phyloP scores from a whole-genome alignment of 2,329 filamentous ascomycete genomes.

The Colletotrichum somersetense region DNA sequence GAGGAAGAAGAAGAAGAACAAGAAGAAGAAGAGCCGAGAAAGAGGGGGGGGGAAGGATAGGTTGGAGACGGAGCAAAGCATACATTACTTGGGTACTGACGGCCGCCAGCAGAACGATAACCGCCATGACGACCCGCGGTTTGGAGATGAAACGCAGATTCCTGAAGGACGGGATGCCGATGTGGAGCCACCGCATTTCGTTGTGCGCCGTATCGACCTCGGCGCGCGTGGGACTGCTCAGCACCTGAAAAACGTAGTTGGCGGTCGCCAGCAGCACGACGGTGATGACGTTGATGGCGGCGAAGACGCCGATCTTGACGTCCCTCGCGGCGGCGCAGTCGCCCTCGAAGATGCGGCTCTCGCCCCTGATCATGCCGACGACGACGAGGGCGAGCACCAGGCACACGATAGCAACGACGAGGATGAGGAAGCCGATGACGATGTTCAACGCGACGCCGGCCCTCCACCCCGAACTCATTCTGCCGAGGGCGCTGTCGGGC shows the following conservation, averaged over 20 bases:
- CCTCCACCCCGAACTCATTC: conserved; percentile 59
- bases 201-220: conserved; percentile 63
- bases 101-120: conserved; percentile 56
- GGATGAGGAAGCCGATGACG: conserved; percentile 54
- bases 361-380: conserved; percentile 50
- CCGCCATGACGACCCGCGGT: conserved; percentile 55
- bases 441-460: conserved; percentile 60
- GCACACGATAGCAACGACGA: conserved; percentile 55
- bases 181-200: conserved; percentile 62
- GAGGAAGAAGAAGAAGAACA: neutral
- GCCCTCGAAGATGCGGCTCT: conserved; percentile 55
- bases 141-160: conserved; percentile 60
- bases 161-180: conserved; percentile 65
- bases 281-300: conserved; percentile 58
- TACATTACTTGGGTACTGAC: conserved; percentile 64
- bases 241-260: conserved; percentile 67
- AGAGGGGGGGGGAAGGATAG: neutral
- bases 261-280: conserved; percentile 61
- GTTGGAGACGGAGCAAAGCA: conserved; percentile 42
- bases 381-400: conserved; percentile 54
- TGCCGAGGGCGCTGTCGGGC: conserved; percentile 47
- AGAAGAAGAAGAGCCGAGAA: neutral
- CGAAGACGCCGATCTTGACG: conserved; percentile 58
- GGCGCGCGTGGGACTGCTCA: conserved; percentile 64
- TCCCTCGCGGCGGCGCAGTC: conserved; percentile 52